A percentile compares a stretch with the other conserved stretches of the same genome.
Evolutionary conservation across 2,329 filamentous ascomycete genomes (phyloP).

Genomic region (Knufia petricola): DNA sequence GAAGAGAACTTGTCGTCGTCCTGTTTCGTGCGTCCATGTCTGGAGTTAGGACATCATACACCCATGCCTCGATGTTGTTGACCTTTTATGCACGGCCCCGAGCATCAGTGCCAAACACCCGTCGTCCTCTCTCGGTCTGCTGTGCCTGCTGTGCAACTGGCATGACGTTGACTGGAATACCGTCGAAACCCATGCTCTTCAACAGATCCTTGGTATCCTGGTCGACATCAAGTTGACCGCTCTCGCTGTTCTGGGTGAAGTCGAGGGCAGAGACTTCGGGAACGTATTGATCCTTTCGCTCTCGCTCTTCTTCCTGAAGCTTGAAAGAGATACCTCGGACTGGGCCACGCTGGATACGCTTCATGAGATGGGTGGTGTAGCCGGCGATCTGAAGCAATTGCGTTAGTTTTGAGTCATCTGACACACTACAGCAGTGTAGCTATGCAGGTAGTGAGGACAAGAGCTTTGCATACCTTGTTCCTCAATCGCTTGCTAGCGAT

Average conservation of each 20-base stretch:
- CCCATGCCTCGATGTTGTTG: not conserved
- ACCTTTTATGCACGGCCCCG: constrained; percentile 9
- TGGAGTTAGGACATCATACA: not conserved
- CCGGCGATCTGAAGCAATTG: constrained; percentile 64
- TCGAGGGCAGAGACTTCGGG: constrained; percentile 97
- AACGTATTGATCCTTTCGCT: constrained; percentile 99
- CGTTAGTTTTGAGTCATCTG: constrained; percentile 7
- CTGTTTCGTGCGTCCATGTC: too few relatives aligned
- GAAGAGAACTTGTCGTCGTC: too few relatives aligned
- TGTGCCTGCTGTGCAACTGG: constrained; percentile 67
- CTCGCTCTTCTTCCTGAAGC: constrained; percentile 99
- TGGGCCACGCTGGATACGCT: constrained; percentile 98
- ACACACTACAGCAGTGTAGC: too few relatives aligned
- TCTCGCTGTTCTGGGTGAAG: constrained; percentile 90
- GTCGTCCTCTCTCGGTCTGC: constrained; percentile 55
- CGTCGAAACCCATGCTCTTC: constrained; percentile 99
- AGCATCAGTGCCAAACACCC: constrained; percentile 22
- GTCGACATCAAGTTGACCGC: constrained; percentile 88
- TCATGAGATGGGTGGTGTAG: constrained; percentile 98
- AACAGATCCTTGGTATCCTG: constrained; percentile 97
- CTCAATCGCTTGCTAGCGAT: constrained; percentile 97
- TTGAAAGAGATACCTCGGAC: constrained; percentile 99
- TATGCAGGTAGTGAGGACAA: too few relatives aligned
- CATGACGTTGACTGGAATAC: constrained; percentile 92
- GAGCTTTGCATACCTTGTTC: constrained; percentile 68